Evolutionary conservation across 768 basidiomycete species (phyloP), one percentile per base, ranked within the genome.

Genomic region (Tricholoma matsutake): DNA sequence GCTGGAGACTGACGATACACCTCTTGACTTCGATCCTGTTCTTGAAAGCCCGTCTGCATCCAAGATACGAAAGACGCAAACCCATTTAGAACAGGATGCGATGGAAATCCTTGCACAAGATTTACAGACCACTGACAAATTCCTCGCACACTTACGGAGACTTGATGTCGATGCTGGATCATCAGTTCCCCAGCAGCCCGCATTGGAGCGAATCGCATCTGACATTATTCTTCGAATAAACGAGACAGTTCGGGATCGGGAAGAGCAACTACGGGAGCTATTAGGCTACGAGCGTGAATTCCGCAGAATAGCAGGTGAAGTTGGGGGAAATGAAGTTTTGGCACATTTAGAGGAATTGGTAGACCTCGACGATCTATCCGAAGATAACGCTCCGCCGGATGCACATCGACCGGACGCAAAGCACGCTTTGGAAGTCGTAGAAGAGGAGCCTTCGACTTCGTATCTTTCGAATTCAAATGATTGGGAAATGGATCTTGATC

Each of bases 241-340:
- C 72, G 87, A 89, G 59, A 83, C 86, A 11, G 83, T 85, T 35
- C 84, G 86, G 52, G 87, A 92, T 66, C 83, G 93, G 59, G 93
- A 95, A 71, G 82, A 80, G 2, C 93, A 95, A 73, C 84, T 92
- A 4, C 87, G 93, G 56, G 90, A 87, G 68, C 73, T 95, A 57
- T 75, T 87, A 35, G 89, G 87, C 63, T 89, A 82, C 69, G 92
- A 94, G 68, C 83, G 91, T 56, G 88, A 94, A 72, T 85, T 95
- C 68, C 81, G 83, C 65, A 85, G 86, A 69, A 89, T 92, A 65
- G 84, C 86, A 1, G 85, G 83, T 4, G 91, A 93, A 71, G 83
- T 91, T 16, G 89, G 89, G 39, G 92, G 92, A 18, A 82, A 76
- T 39, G 92, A 94, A 39, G 85, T 84, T 9, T 78, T 95, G 9